Percentiles rank a stretch among this genome's conserved stretches.
Conservation (phyloP, 2,329 filamentous ascomycete genomes). For the Arthrobotrys megalospora region DNA sequence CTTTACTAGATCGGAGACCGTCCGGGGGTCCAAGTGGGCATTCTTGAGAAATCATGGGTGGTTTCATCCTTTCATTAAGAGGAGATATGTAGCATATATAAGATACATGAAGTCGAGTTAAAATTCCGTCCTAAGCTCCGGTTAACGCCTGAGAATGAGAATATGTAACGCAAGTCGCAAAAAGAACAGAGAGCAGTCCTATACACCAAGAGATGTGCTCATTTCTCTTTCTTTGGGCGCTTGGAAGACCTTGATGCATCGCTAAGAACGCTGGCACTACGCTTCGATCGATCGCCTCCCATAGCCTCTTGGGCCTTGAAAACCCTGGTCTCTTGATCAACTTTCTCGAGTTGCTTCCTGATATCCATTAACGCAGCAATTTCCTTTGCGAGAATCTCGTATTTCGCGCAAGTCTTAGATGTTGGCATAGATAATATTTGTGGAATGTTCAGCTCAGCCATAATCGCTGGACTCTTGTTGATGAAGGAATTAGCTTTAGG, state of each 20-base stretch:
- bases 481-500: conserved; percentile 82
- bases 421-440: conserved; percentile 81
- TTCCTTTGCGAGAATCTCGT: conserved; percentile 78
- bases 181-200: neutral
- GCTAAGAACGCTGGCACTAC: conserved; percentile 54
- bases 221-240: conserved; percentile 60
- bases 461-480: conserved; percentile 82
- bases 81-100: conserved; percentile 23
- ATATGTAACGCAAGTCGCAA: neutral
- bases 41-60: neutral
- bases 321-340: conserved; percentile 70
- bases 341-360: conserved; percentile 81
- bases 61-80: conserved; percentile 14
- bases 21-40: no score
- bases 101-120: conserved; percentile 9
- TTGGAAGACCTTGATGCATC: conserved; percentile 58
- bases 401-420: conserved; percentile 78
- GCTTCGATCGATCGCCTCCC: conserved; percentile 28
- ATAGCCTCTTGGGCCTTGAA: conserved; percentile 63
- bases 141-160: conserved; percentile 19
- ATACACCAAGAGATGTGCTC: neutral
- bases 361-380: conserved; percentile 80
- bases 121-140: conserved; percentile 14
- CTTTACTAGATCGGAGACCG: conserved; percentile 13
- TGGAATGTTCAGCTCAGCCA: conserved; percentile 80